Evolutionary conservation across 495 filamentous ascomycete species (phyloP), one percentile per base, ranked within the genome.

Genomic region (Delitschia confertaspora): DNA sequence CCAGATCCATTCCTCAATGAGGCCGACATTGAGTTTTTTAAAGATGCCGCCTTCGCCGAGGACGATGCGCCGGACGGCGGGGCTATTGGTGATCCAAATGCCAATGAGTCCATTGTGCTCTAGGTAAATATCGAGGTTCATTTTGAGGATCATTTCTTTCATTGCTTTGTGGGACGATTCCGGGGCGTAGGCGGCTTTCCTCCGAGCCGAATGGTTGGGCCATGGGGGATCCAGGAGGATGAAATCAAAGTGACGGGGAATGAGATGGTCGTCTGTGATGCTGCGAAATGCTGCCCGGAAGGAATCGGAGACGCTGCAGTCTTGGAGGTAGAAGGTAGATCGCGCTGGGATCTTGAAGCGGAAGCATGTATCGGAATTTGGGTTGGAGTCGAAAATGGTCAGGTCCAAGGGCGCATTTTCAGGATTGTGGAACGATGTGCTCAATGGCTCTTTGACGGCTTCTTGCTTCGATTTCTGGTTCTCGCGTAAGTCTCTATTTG

Each of bases 201-300:
- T 76, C 38, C 73, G 72, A 7, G 80, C 91, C 17, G 87, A 94
- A n/a, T 75, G 72, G 57, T 94, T 95, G 2, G 85, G 81, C 89
- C 89, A 98, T 2, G 91, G 91, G 14, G 91, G 91, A 59, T 96
- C 91, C 6, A 96, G 71, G 18, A 95, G 62, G 33, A 95, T 74
- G 26, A 95, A 66, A 58, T 89, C 71, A 64, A 95, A 94, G 39
- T 66, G 63, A 3, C 63, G 57, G 11, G 53, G 52, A 6, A 52
- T 41, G 2, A 35, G 36, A 18, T 55, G 26, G 10, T 59, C 45
- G 8, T 53, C 33, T 13, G 60, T 45, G 9, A 59, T 38, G 4
- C 53, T 34, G 23, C 49, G 53, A 32, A 63, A 39, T 38, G 56
- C 50, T 8, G 25, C 38, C 18, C 55, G 61, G 36, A 65, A 60